Evolutionary conservation across 2,329 filamentous ascomycete genomes (phyloP).

Genomic region (Xylariaceae sp.): DNA sequence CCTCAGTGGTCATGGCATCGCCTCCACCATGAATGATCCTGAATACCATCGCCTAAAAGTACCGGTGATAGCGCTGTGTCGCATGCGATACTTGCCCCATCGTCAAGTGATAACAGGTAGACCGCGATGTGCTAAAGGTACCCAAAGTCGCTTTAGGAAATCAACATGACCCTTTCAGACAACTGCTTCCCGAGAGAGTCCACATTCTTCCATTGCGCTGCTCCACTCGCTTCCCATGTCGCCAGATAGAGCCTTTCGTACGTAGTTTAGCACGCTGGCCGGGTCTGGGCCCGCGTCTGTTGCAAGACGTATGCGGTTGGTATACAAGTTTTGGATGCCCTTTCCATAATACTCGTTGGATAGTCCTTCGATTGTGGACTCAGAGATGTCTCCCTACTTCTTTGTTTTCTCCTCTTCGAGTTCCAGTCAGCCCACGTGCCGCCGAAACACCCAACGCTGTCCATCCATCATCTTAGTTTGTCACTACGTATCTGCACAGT

Average conservation of each 20-base stretch:
- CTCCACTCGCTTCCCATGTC: slow-evolving; percentile 17
- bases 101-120: slow-evolving; percentile 2
- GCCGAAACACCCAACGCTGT: too few species aligned
- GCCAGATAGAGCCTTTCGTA: background rate
- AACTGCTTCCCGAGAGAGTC: slow-evolving; percentile 26
- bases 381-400: slow-evolving; percentile 7
- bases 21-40: too few species aligned
- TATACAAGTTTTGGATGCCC: slow-evolving; percentile 8
- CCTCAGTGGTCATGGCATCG: too few species aligned
- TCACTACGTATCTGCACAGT: too few species aligned
- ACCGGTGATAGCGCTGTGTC: too few species aligned
- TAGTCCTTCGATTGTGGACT: slow-evolving; percentile 8
- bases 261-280: too few species aligned
- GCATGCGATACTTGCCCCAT: too few species aligned
- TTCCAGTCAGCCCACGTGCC: background rate
- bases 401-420: slow-evolving; percentile 5
- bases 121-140: slow-evolving; percentile 11
- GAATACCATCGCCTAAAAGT: too few species aligned
- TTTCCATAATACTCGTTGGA: slow-evolving; percentile 17
- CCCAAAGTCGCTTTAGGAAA: slow-evolving; percentile 12
- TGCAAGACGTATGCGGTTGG: background rate
- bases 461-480: too few species aligned
- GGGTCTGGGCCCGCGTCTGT: slow-evolving; percentile 2
- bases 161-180: slow-evolving; percentile 19
- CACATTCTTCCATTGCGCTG: slow-evolving; percentile 21